Percentiles rank a stretch among this genome's conserved stretches.
Evolutionary conservation across 148 eudicot genomes (phyloP).

Genomic region (Persicaria tinctoria): DNA sequence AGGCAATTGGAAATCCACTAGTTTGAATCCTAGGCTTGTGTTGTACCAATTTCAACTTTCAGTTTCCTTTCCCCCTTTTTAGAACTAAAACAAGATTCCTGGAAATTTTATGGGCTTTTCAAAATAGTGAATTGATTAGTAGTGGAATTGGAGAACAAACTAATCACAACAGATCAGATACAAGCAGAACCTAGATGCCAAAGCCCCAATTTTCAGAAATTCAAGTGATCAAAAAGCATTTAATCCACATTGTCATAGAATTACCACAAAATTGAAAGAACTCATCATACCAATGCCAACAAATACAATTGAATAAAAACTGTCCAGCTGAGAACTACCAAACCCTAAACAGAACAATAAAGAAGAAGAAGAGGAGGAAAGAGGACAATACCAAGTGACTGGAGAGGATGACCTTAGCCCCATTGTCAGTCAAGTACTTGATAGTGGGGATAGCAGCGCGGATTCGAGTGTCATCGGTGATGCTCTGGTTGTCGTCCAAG

Average conservation of each 20-base stretch:
- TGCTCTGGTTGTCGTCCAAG: constrained; percentile 60
- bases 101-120: too few relatives aligned
- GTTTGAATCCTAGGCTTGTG: too few relatives aligned
- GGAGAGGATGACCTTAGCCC: constrained; percentile 79
- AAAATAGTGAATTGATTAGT: too few relatives aligned
- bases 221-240: background rate
- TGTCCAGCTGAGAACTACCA: too few relatives aligned
- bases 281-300: background rate
- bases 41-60: too few relatives aligned
- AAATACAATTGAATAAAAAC: background rate
- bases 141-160: too few relatives aligned
- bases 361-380: background rate
- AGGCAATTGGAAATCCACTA: too few relatives aligned
- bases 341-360: background rate
- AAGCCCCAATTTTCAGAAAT: too few relatives aligned
- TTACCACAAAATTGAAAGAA: background rate
- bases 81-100: too few relatives aligned
- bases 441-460: constrained; percentile 83
- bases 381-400: constrained; percentile 52
- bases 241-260: constrained; percentile 9
- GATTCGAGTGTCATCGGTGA: constrained; percentile 86
- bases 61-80: too few relatives aligned
- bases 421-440: constrained; percentile 18
- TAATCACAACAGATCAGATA: background rate
- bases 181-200: background rate